Base-by-base conservation (phyloP, 352 stramenopile species). In the Pythium aquatile region DNA sequence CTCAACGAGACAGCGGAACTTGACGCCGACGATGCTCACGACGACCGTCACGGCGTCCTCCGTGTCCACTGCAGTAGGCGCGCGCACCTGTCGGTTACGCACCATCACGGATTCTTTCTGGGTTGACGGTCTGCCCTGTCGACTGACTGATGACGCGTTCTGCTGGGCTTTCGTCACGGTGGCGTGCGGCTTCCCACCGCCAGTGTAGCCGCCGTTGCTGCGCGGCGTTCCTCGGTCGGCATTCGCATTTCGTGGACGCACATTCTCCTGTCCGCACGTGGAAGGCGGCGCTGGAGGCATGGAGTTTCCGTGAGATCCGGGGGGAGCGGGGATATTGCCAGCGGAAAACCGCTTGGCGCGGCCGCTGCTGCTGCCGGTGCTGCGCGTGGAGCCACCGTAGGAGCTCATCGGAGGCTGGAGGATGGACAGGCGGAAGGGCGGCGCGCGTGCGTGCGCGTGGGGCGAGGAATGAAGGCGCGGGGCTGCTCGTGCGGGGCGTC, bases 1-100 rank as follows among this genome's bases (percentile, higher is more conserved):
- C 49, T 79, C 75, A 55, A 91, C 80, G 29, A 77, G 68, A 52
- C 79, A 89, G 40, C 61, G 72, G 47, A 94, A 80, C 52, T 78
- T 70, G 28, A 75, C 70, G 40, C 83, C 85, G 11, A 88, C 77
- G 26, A 90, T 55, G 33, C 73, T 63, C 33, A 78, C 67, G 13
- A 30, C 58, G 16, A 94, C 70, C n/a, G 75, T 69, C 61, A 94
- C 72, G 28, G 72, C 62, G 32, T 78, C 61, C 51, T 72, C 49
- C 7, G 47, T 48, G 13, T 61, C 42, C 29, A 61, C 13, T 1
- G 65, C 33, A 28, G 52, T 26, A 0, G 61, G 65, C 28, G 68
- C 53, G 64, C 55, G 71, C 40, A 69, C 48, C 9, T 69, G 51
- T 32, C 69, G 69, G 39, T 72, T 79, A n/a, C 67, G 66, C 32